Base-by-base conservation (phyloP, 768 basidiomycete genomes). In the Stropharia rugosoannulata region DNA sequence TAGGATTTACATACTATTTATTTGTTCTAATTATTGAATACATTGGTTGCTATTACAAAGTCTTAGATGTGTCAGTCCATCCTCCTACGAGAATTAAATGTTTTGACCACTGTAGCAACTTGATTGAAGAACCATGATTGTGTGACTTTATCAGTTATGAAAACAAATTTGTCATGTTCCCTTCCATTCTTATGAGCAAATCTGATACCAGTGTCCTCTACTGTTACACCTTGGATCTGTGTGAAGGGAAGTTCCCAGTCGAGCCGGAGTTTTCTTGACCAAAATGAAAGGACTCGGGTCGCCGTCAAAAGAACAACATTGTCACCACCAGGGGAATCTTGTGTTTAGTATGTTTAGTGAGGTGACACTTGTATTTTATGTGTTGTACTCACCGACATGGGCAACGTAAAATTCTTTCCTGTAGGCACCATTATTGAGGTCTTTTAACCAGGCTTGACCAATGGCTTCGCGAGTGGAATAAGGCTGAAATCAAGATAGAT, bases 361-460 rank as follows among this genome's bases (percentile, higher is more conserved):
- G 22, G 22, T 22, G 22, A 8, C n/a, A 12, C 19, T 46, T 6
- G 18, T 42, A 13, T 39, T 6, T 27, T 37, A 39, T 19, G 36
- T 29, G 16, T 27, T 18, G 19, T 27, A 64, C 86, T 66, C 67
- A 94, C 93, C 86, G 58, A 96, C 87, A 64, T 98, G 96, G 4
- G 95, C 96, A 48, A 98, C 87, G 66, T 98, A 98, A 27, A 74
- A 74, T 65, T 98, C 95, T 57, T 80, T 75, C 56, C 93, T 84
- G 70, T 89, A 98, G 13, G 84, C 79, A 9, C 96, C 97, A 55
- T 92, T 86, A 60, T 95, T 93, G 13, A 98, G 71, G 66, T 98
- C 96, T 72, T 86, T 92, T 80, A 98, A 87, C 96, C 97, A 98
- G 63, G 89, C 93, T 71, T 98, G 97, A 5, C 97, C 97, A 7